These are phyloP conservation scores for Pseudogymnoascus sp. DNA, from an alignment of 2,329 filamentous ascomycete species.

Conservation along the genomic window DNA sequence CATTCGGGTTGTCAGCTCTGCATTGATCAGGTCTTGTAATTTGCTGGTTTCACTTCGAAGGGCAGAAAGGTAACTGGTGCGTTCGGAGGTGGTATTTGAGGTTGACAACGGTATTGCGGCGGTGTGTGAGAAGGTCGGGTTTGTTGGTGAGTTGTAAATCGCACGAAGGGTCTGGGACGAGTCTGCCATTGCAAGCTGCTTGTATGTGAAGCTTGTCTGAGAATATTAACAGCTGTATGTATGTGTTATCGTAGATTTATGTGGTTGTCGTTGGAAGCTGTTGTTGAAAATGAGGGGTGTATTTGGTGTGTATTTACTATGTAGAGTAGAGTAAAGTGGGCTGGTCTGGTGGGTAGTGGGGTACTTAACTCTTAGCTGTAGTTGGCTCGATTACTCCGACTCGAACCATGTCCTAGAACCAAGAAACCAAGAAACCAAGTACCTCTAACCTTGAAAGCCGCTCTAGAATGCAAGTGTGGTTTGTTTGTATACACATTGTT, in stretches of 20 bases:
- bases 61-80: constrained; percentile 48
- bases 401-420: neutral
- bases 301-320: neutral
- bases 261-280: neutral
- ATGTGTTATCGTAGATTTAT: neutral
- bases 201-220: neutral
- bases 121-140: constrained; percentile 38
- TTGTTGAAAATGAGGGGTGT: neutral
- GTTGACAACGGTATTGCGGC: constrained; percentile 30
- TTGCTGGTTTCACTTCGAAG: constrained; percentile 48
- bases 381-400: constrained; percentile 1
- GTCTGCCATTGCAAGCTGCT: neutral
- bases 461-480: neutral
- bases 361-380: neutral
- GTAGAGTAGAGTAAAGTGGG: neutral
- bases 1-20: constrained; percentile 64
- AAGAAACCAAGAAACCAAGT: neutral
- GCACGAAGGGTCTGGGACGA: constrained; percentile 33
- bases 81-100: constrained; percentile 36
- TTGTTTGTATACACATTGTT: neutral
- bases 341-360: neutral
- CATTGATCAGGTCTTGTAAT: constrained; percentile 61
- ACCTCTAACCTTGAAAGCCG: neutral
- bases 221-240: neutral
- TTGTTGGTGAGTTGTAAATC: constrained; percentile 45